Conservation (phyloP, 371 early-diverging fungal species). For the Haplosporangium sp. region DNA sequence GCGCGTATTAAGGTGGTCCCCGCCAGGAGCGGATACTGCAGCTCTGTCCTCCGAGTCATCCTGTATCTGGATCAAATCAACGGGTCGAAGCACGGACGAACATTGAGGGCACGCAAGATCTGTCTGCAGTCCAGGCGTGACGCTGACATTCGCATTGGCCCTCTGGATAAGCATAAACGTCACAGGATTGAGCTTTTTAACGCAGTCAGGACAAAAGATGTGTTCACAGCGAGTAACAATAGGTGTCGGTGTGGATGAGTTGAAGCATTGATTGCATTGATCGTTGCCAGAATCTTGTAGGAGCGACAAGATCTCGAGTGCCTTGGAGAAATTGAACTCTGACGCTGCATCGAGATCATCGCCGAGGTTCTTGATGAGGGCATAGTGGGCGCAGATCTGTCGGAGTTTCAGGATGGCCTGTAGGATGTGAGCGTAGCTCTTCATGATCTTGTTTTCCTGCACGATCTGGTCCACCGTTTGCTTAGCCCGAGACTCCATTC, state of each 20-base stretch:
- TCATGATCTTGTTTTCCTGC: slow-evolving; percentile 61
- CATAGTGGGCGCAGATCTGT: slow-evolving; percentile 60
- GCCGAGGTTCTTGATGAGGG: slow-evolving; percentile 38
- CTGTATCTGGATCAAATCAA: slow-evolving; percentile 41
- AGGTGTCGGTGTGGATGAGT: slow-evolving; percentile 32
- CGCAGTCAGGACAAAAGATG: slow-evolving; percentile 53
- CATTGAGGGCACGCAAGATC: slow-evolving; percentile 48
- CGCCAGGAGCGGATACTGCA: neutral
- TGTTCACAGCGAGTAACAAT: slow-evolving; percentile 55
- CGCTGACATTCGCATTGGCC: slow-evolving; percentile 45
- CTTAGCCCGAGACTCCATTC: slow-evolving; percentile 54
- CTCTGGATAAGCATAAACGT: slow-evolving; percentile 43
- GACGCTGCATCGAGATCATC: slow-evolving; percentile 35
- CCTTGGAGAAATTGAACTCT: slow-evolving; percentile 49
- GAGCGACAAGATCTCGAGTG: slow-evolving; percentile 34
- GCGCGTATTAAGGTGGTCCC: slow-evolving; percentile 24
- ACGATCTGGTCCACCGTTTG: slow-evolving; percentile 56
- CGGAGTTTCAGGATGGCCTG: slow-evolving; percentile 67
- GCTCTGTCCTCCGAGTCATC: slow-evolving; percentile 40
- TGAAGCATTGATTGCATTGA: slow-evolving; percentile 50
- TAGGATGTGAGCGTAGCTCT: slow-evolving; percentile 68
- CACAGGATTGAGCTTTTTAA: slow-evolving; percentile 43
- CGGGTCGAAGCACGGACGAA: slow-evolving; percentile 8
- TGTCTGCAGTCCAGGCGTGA: slow-evolving; percentile 31
- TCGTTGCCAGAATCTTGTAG: slow-evolving; percentile 52